Evolutionary conservation across 2,329 filamentous ascomycete species (phyloP).

Genomic region (Nigrospora sphaerica): DNA sequence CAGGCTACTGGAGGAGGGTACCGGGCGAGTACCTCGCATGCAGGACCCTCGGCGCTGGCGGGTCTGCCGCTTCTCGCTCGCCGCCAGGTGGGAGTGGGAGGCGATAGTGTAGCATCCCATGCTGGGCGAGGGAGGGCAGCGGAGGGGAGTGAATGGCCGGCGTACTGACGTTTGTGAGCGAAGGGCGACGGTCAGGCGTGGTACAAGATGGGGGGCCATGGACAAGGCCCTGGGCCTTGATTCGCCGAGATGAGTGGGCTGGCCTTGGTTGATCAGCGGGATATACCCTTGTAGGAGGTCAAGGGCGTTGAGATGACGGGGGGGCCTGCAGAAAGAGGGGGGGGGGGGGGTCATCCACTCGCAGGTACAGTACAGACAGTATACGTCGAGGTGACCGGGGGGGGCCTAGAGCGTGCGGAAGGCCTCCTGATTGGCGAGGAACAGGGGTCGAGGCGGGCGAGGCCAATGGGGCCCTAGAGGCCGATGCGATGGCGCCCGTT

Average conservation of each 20-base stretch:
- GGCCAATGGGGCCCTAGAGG: neutral
- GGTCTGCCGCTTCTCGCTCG: slow-evolving; percentile 5
- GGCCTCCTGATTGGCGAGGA: neutral
- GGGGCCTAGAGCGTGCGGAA: neutral
- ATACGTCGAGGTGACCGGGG: neutral
- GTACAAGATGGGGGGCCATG: slow-evolving; percentile 19
- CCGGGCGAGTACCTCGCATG: slow-evolving; percentile 5
- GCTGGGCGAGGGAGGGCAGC: neutral
- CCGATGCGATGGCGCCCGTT: slow-evolving; percentile 3
- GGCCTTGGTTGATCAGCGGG: slow-evolving; percentile 20
- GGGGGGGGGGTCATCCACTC: neutral
- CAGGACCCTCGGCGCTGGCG: slow-evolving; percentile 5
- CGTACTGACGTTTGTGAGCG: slow-evolving; percentile 2
- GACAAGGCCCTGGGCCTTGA: slow-evolving; percentile 13
- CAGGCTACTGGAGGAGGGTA: slow-evolving; percentile 2
- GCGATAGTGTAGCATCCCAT: slow-evolving; percentile 3
- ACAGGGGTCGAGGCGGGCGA: neutral
- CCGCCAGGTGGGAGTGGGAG: slow-evolving; percentile 5
- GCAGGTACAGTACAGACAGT: neutral
- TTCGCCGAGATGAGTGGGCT: slow-evolving; percentile 8
- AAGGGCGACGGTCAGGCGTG: neutral
- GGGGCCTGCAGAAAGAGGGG: slow-evolving; percentile 12
- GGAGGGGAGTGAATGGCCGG: slow-evolving; percentile 2
- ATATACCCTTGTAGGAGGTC: slow-evolving; percentile 11
- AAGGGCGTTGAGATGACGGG: slow-evolving; percentile 13